Evolutionary conservation across 768 basidiomycete genomes (phyloP), one percentile per base, ranked within the genome.

Genomic region (Collybia sordida): DNA sequence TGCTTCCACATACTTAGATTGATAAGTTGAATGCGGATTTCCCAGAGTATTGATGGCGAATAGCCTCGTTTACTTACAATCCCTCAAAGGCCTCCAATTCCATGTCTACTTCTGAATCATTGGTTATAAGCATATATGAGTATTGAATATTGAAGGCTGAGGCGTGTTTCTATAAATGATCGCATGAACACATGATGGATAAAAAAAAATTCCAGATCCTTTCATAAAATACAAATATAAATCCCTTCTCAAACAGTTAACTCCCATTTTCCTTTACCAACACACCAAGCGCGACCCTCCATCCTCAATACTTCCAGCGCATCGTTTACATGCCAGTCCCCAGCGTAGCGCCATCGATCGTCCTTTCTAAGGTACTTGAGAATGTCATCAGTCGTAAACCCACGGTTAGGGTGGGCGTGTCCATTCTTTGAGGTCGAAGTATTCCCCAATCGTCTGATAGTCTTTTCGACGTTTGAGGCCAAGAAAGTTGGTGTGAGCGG

Each of bases 311-410:
- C 57, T 46, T 74, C 67, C 57, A 90, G 54, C 1, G 85, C 80
- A 43, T 86, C 86, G 46, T 80, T 72, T 0, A 90, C 73, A 50
- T 71, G 73, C 82, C 85, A 89, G 42, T 74, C 70, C 0, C 85
- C 85, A 6, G 90, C 66, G 55, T 73, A 73, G 53, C 70, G 74
- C 88, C 88, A 91, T 24, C 81, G 72, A 57, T 76, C 83, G 54
- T 90, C 88, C 43, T 64, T 69, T 49, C 67, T 71, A 57, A 91
- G 56, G 50, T 67, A 70, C 1, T 52, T 53, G 21, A 79, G 60
- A 18, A 91, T 71, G 4, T 75, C 79, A 22, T 73, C 74, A 44
- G 73, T 72, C 18, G 68, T 69, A 31, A 11, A 31, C 14, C 31
- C 31, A 12, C 31, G 31, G 9, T 14, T 14, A 31, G 31, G 14